These are phyloP conservation scores for Adansonia rubrostipa DNA, from an alignment of 441 rosid genomes.

Conservation along the genomic window DNA sequence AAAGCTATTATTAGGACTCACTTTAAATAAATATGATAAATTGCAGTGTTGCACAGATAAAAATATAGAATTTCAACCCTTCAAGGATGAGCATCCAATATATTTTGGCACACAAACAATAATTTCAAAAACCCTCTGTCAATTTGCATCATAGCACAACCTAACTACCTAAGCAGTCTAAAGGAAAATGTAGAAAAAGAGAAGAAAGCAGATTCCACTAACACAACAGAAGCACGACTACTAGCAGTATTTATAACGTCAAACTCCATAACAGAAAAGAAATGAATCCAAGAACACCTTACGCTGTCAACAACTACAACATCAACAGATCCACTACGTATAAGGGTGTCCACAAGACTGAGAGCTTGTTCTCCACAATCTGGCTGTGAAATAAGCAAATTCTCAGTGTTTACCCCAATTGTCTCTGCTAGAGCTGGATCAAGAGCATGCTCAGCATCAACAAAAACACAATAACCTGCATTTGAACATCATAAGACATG, in stretches of 20 bases:
- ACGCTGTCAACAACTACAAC: slow-evolving; percentile 97
- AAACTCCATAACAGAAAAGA: background rate
- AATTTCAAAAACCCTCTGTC: background rate
- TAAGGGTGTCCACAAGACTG: slow-evolving; percentile 88
- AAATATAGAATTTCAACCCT: background rate
- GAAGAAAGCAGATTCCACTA: background rate
- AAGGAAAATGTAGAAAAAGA: background rate
- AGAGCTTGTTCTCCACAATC: slow-evolving; percentile 98
- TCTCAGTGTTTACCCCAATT: slow-evolving; percentile 87
- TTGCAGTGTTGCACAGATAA: background rate
- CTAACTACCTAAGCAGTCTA: slow-evolving; percentile 5
- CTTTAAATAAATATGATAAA: slow-evolving; percentile 5
- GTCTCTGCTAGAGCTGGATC: slow-evolving; percentile 80
- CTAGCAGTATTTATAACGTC: background rate
- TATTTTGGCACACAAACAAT: slow-evolving; percentile 24
- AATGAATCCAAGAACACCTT: slow-evolving; percentile 44
- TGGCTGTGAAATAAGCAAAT: slow-evolving; percentile 93
- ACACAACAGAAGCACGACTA: background rate
- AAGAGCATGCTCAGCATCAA: slow-evolving; percentile 98
- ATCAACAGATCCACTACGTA: slow-evolving; percentile 95
- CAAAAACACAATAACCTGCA: slow-evolving; percentile 87
- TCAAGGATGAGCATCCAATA: background rate
- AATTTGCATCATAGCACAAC: background rate
- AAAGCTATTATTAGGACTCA: background rate
- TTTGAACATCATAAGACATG: slow-evolving; percentile 22